Evolutionary conservation across 805 yeast species (phyloP).

Genomic region (Candida nanaspora): DNA sequence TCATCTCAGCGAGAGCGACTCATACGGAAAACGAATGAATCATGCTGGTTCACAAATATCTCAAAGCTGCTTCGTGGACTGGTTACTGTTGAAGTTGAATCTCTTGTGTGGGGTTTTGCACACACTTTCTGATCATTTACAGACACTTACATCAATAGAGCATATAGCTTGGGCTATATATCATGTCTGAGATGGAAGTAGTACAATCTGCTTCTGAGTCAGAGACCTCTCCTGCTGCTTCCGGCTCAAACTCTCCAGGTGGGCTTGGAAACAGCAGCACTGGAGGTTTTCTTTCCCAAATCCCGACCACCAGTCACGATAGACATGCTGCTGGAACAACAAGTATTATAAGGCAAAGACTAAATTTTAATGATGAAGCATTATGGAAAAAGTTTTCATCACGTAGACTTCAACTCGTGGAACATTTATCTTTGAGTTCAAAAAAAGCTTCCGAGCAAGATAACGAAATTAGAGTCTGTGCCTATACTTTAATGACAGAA

Average conservation of each 20-base stretch:
- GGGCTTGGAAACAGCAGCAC: not conserved
- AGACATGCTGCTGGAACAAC: constrained; percentile 23
- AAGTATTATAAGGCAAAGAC: constrained; percentile 41
- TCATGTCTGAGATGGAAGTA: not conserved
- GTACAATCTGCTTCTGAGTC: not conserved
- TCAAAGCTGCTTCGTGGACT: too few relatives aligned
- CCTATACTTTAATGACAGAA: constrained; percentile 68
- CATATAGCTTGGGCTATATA: not conserved
- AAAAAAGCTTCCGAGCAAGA: constrained; percentile 93
- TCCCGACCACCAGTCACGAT: not conserved
- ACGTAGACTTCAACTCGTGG: constrained; percentile 82
- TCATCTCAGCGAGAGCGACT: not conserved
- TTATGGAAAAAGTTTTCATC: constrained; percentile 91
- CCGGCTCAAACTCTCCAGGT: not conserved
- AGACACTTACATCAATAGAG: too few relatives aligned
- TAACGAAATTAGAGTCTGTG: constrained; percentile 68
- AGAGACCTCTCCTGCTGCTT: not conserved
- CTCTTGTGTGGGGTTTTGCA: too few relatives aligned
- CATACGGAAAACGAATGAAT: not conserved
- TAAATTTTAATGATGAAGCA: constrained; percentile 74
- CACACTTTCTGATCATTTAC: too few relatives aligned
- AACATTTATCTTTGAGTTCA: constrained; percentile 48
- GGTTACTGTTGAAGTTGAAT: too few relatives aligned
- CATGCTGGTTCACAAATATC: too few relatives aligned
- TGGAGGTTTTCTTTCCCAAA: not conserved